Percentiles rank a stretch among this genome's conserved stretches.
These are phyloP conservation scores for Huntiella moniliformis DNA, from an alignment of 2,329 filamentous ascomycete genomes.

Conservation along the genomic window DNA sequence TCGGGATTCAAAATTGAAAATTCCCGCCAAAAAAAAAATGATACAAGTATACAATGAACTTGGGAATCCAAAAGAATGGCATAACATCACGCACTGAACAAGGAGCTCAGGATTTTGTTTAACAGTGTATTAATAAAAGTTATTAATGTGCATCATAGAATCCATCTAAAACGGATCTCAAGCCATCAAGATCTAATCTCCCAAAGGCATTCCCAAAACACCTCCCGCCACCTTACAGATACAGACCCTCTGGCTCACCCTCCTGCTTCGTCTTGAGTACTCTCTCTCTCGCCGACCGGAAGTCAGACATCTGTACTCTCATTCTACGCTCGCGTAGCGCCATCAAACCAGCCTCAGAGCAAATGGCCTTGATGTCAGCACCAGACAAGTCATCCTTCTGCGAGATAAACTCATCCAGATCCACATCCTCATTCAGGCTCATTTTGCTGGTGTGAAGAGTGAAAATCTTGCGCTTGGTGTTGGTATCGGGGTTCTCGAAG, in stretches of 20 bases:
- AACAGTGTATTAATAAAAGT: too few species aligned
- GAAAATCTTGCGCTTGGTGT: conserved; percentile 96
- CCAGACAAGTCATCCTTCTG: conserved; percentile 96
- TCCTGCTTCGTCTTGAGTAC: conserved; percentile 98
- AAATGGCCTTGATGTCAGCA: conserved; percentile 97
- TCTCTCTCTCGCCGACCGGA: conserved; percentile 75
- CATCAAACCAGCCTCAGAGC: conserved; percentile 88
- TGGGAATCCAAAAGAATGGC: too few species aligned
- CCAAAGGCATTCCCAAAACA: too few species aligned
- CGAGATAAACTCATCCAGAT: conserved; percentile 92
- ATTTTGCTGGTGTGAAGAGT: conserved; percentile 97
- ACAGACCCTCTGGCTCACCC: conserved; percentile 93
- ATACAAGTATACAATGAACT: too few species aligned
- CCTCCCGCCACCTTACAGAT: conserved; percentile 47
- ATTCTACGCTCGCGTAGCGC: conserved; percentile 87
- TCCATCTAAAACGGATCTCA: too few species aligned
- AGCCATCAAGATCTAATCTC: too few species aligned
- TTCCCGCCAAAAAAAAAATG: too few species aligned
- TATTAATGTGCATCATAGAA: too few species aligned
- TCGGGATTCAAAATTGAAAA: too few species aligned
- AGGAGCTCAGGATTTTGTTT: too few species aligned
- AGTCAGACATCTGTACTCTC: conserved; percentile 98
- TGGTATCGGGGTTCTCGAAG: conserved; percentile 54
- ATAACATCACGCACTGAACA: background rate
- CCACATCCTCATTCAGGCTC: conserved; percentile 90